Evolutionary conservation across 768 basidiomycete species (phyloP).

Genomic region (Kwoniella dendrophila): DNA sequence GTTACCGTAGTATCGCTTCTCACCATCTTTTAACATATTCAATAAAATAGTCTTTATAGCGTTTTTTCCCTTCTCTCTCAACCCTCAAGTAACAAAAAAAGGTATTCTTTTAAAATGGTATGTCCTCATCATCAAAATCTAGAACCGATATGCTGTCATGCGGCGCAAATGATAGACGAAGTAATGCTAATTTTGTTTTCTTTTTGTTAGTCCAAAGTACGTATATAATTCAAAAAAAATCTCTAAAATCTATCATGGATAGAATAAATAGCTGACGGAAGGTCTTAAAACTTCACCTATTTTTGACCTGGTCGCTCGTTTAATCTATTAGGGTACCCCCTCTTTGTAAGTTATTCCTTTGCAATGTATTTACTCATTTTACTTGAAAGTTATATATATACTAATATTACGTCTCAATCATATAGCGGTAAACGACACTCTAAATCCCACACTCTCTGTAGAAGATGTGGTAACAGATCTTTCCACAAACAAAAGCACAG

Average conservation of each 20-base stretch:
- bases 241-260: not conserved
- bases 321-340: constrained; percentile 73
- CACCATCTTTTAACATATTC: constrained; percentile 8
- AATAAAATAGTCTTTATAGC: not conserved
- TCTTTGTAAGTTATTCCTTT: constrained; percentile 71
- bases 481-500: constrained; percentile 99
- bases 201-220: constrained; percentile 34
- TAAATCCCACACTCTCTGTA: constrained; percentile 95
- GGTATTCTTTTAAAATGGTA: constrained; percentile 47
- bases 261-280: constrained; percentile 66
- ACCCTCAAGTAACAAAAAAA: constrained; percentile 34
- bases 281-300: constrained; percentile 61
- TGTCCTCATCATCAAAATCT: constrained; percentile 11
- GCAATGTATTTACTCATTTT: not conserved
- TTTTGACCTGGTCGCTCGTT: constrained; percentile 53
- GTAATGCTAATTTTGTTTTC: constrained; percentile 11
- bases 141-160: not conserved
- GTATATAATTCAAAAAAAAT: constrained; percentile 25
- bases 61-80: constrained; percentile 14
- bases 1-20: not conserved
- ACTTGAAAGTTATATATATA: not conserved
- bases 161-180: not conserved
- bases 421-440: constrained; percentile 86
- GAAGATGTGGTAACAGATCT: constrained; percentile 90
- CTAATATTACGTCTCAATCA: no score